A percentile compares a stretch with the other conserved stretches of the same genome.
phyloP scores from a whole-genome alignment of 75 land plant genomes.

The Chamaecyparis obtusa region DNA sequence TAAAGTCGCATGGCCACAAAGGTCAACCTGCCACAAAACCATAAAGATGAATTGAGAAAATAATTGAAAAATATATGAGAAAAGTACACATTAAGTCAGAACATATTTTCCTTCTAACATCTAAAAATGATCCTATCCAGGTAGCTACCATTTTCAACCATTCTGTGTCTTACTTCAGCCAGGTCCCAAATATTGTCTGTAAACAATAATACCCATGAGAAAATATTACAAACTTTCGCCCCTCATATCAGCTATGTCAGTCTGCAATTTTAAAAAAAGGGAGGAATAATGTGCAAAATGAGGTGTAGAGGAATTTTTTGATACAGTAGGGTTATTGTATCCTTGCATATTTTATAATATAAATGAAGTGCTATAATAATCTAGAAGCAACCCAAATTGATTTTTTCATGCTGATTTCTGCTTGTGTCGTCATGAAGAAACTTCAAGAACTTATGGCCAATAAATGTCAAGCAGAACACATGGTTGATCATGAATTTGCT shows the following conservation, averaged over 20 bases:
- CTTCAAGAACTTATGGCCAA: background rate
- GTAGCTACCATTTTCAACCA: background rate
- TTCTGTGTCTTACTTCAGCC: background rate
- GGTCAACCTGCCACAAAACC: conserved; percentile 27
- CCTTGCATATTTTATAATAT: background rate
- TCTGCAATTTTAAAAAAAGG: background rate
- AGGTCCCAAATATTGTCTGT: background rate
- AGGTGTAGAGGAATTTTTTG: background rate
- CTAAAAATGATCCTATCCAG: background rate
- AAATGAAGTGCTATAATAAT: background rate
- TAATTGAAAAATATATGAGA: background rate
- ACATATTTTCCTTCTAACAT: background rate
- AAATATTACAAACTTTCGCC: background rate
- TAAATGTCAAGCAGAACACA: background rate
- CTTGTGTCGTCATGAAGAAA: background rate
- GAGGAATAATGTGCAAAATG: background rate
- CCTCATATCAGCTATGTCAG: background rate
- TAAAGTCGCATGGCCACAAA: conserved; percentile 58
- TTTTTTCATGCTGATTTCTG: background rate
- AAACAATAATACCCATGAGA: background rate
- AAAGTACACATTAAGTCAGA: background rate
- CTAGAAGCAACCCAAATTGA: background rate
- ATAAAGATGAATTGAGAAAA: background rate
- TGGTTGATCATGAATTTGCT: background rate
- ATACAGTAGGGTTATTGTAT: background rate